Evolutionary conservation across 805 yeast genomes (phyloP), one percentile per base, ranked within the genome.

Genomic region (Barnettozyma salicaria): DNA sequence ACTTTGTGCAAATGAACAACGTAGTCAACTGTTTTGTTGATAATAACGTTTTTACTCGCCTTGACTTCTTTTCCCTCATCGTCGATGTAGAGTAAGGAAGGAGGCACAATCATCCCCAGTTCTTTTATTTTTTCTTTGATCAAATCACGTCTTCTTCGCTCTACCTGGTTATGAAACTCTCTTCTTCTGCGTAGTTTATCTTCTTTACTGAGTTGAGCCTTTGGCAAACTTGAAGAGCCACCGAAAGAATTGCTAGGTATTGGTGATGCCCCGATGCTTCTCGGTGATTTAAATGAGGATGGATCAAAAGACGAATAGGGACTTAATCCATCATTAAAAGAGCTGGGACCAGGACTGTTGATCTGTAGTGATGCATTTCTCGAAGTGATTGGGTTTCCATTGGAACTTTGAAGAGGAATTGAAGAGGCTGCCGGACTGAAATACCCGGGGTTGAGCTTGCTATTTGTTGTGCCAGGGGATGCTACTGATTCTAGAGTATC

Each of bases 81-180:
- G 17, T 55, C 60, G 36, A 63, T 61, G 32, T 70, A 63, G 18
- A 83, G 58, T 42, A 84, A 56, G 3, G 82, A 68, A 1, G 87
- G 90, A 1, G 97, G 97, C 1, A 89, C 83, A 33, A 89, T 66
- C 18, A 72, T 61, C 1, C 95, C 90, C 50, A 89, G 65, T 49
- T 86, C 95, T 55, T 82, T 81, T 44, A 89, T 88, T 50, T 85
- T 78, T 52, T 84, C 94, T 56, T 89, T 88, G 53, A 89, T 89
- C 49, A 86, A 68, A 58, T 90, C 97, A 44, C 97, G 70, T 54
- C 97, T 72, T 49, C 96, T 70, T 50, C 96, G 72, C 59, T 89
- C 97, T 5, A 89, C 97, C 1, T 95, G 96, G 55, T 89, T 89
- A 59, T 89, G 97, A 44, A 87, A 80, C 55, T 88, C 96, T 42